Base-by-base conservation (phyloP, 129 eudicot genomes). In the Centrapalus pauciflorus region DNA sequence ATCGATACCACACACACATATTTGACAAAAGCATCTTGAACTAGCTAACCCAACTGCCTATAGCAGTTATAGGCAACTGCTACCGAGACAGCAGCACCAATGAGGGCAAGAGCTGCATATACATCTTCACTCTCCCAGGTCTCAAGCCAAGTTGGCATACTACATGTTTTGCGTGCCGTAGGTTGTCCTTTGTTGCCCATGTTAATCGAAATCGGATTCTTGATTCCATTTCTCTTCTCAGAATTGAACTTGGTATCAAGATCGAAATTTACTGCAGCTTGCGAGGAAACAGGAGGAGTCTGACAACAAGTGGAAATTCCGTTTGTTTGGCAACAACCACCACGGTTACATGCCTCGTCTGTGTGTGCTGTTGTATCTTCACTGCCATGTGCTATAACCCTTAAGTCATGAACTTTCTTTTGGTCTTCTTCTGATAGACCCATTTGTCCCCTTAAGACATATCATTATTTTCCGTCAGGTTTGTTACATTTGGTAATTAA, bases 381-480 rank as follows among this genome's bases (percentile, higher is more conserved):
- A 48, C 79, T 83, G 19, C 84, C 87, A 14, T 79, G 54, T 67
- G 71, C 71, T 65, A 74, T 72, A 55, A 82, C 78, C 76, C 98
- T 81, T 59, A 56, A 66, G 55, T 86, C 95, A 60, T 79, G 96
- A 8, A 82, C 72, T 71, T 66, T 82, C 82, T 66, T 84, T 77
- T 93, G 99, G 12, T 86, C 96, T 57, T 93, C 99, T 74, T 88
- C 99, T 6, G 96, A 80, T 84, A 93, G 72, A 59, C 99, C 99
- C 95, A 93, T 88, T 70, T 93, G 96, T 49, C 99, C 99, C 86
- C 99, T 92, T n/a, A n/a, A n/a, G n/a, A n/a, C n/a, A n/a, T n/a
- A n/a, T n/a, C n/a, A n/a, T n/a, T n/a, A n/a, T n/a, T n/a, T n/a
- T n/a, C n/a, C n/a, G n/a, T n/a, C n/a, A n/a, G n/a, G n/a, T n/a